phyloP scores from a whole-genome alignment of 2,329 filamentous ascomycete genomes.

The Botrytis hyacinthi region DNA sequence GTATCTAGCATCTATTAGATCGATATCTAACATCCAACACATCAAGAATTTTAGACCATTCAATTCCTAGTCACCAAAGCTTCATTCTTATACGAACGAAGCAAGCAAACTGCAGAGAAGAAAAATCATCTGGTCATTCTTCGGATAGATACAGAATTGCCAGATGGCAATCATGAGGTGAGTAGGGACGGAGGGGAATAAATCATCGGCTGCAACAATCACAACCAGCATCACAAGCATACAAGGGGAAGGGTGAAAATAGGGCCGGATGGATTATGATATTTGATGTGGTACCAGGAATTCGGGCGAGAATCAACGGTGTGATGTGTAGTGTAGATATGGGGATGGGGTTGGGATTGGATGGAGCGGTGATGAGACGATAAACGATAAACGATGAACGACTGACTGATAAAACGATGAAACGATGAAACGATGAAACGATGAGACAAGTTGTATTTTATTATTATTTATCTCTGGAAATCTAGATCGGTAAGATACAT shows the following conservation, averaged over 20 bases:
- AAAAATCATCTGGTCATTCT: not conserved
- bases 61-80: not conserved
- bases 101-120: too few species aligned
- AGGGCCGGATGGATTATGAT: not conserved
- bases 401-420: not conserved
- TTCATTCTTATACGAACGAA: constrained; percentile 2
- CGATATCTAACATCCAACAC: not conserved
- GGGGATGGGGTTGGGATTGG: not conserved
- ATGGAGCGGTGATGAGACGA: not conserved
- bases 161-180: constrained; percentile 20
- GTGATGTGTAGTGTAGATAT: not conserved
- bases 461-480: too few species aligned
- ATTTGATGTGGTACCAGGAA: not conserved
- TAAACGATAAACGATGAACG: not conserved
- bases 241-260: not conserved
- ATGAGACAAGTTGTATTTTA: too few species aligned
- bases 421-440: too few species aligned
- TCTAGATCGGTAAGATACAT: not conserved
- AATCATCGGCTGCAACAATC: constrained; percentile 2
- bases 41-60: not conserved
- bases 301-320: not conserved
- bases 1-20: not conserved
- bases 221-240: not conserved
- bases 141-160: not conserved
- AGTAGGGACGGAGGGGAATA: not conserved